Percentiles rank a stretch among this genome's conserved stretches.
These are phyloP conservation scores for Crassisporium funariophilum DNA, from an alignment of 768 basidiomycete genomes.

Conservation along the genomic window DNA sequence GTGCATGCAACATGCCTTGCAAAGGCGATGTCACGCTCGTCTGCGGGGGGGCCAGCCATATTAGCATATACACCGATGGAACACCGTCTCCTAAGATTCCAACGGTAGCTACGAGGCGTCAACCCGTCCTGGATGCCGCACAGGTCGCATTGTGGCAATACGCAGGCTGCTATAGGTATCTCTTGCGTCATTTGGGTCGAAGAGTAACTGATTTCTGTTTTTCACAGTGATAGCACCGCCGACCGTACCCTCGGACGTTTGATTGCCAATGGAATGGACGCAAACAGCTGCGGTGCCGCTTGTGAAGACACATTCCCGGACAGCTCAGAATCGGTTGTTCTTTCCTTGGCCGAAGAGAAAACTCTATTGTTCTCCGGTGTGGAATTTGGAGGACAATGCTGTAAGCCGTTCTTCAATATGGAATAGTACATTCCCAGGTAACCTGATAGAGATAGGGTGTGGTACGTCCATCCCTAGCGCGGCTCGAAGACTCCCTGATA, in stretches of 20 bases:
- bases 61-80: slow-evolving; percentile 9
- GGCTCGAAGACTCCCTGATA: slow-evolving; percentile 10
- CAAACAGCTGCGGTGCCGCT: too few species aligned
- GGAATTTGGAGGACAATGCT: slow-evolving; percentile 11
- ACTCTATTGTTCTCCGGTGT: slow-evolving; percentile 7
- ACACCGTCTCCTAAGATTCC: slow-evolving; percentile 13
- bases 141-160: slow-evolving; percentile 14
- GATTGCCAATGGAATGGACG: too few species aligned
- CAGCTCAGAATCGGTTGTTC: neutral
- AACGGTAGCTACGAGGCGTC: slow-evolving; percentile 2
- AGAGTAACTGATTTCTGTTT: too few species aligned
- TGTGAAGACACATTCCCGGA: too few species aligned
- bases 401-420: too few species aligned
- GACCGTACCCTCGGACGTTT: too few species aligned
- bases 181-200: too few species aligned
- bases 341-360: neutral
- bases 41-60: slow-evolving; percentile 8
- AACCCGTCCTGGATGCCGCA: too few species aligned
- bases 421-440: too few species aligned
- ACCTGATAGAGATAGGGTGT: slow-evolving; percentile 1
- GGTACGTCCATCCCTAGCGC: slow-evolving; percentile 1
- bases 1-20: slow-evolving; percentile 7
- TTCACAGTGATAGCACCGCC: too few species aligned
- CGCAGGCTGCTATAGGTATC: slow-evolving; percentile 11
- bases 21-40: slow-evolving; percentile 3